phyloP scores from a whole-genome alignment of 73 alveolate genomes.

The Paramecium caudatum region DNA sequence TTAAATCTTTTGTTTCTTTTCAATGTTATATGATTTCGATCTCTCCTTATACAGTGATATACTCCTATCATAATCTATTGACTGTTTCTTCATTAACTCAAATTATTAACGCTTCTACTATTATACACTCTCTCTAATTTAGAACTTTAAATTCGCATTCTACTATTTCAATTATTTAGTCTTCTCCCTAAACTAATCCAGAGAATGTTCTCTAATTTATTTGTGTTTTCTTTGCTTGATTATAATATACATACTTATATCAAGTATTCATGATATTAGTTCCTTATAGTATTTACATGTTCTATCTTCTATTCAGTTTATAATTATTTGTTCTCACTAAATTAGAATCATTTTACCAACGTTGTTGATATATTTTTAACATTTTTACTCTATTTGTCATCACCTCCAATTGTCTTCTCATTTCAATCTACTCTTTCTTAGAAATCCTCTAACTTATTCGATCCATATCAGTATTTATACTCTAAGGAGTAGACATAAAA shows the following conservation, averaged over 20 bases:
- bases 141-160: not conserved
- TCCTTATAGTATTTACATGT: not conserved
- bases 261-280: slow-evolving; percentile 17
- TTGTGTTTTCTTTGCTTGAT: slow-evolving; percentile 41
- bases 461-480: no score
- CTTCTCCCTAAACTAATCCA: slow-evolving; percentile 42
- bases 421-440: slow-evolving; percentile 49
- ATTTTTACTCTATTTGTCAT: slow-evolving; percentile 37
- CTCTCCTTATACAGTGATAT: not conserved
- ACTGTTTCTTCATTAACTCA: slow-evolving; percentile 29
- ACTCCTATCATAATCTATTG: slow-evolving; percentile 19
- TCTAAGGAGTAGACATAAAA: no score
- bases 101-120: slow-evolving; percentile 2
- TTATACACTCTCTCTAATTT: not conserved
- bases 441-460: slow-evolving; percentile 13
- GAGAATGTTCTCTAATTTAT: not conserved
- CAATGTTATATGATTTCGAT: slow-evolving; percentile 15
- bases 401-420: slow-evolving; percentile 40
- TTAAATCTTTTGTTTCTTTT: slow-evolving; percentile 8
- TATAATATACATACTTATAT: not conserved
- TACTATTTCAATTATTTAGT: slow-evolving; percentile 9
- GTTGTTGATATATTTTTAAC: not conserved
- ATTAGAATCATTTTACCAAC: not conserved
- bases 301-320: not conserved
- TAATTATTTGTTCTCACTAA: not conserved